A percentile compares a stretch with the other conserved stretches of the same genome.
phyloP scores from a whole-genome alignment of 805 yeast species.

The Kuraishia molischiana region DNA sequence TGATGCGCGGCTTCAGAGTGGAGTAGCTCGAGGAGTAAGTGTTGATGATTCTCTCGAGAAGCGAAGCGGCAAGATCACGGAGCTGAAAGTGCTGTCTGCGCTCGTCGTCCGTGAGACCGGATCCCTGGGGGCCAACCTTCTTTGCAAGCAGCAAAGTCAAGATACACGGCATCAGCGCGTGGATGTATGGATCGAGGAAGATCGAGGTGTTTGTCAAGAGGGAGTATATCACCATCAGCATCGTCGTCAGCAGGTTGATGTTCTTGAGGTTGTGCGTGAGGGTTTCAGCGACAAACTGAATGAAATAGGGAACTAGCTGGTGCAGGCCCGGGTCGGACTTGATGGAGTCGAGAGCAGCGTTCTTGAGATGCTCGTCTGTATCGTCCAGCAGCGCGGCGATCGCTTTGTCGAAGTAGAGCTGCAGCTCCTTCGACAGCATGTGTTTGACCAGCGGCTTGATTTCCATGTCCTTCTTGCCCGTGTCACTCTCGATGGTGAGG shows the following conservation, averaged over 20 bases:
- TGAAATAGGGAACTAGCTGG: conserved; percentile 92
- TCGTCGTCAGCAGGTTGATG: conserved; percentile 61
- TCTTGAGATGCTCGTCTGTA: conserved; percentile 43
- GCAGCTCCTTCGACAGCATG: conserved; percentile 87
- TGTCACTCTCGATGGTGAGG: conserved; percentile 41
- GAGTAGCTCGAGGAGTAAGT: conserved; percentile 80
- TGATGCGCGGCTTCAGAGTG: conserved; percentile 85
- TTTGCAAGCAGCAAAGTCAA: conserved; percentile 84
- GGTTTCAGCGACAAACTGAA: conserved; percentile 93
- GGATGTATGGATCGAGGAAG: conserved; percentile 91
- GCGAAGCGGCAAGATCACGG: conserved; percentile 80
- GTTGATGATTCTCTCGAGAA: conserved; percentile 68
- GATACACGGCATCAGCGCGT: conserved; percentile 94
- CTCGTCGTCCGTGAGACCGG: conserved; percentile 5
- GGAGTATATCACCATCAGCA: conserved; percentile 84
- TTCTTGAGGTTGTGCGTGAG: conserved; percentile 79
- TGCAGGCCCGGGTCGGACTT: conserved; percentile 93
- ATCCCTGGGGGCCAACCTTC: conserved; percentile 52
- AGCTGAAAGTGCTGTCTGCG: conserved; percentile 40
- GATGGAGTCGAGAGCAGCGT: conserved; percentile 78
- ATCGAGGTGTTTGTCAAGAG: conserved; percentile 74
- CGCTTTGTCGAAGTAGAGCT: conserved; percentile 85
- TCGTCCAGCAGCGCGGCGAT: conserved; percentile 64
- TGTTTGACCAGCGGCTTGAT: conserved; percentile 92
- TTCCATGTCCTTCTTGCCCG: conserved; percentile 36